phyloP scores from a whole-genome alignment of 768 basidiomycete genomes.

The Boletus reticulatus region DNA sequence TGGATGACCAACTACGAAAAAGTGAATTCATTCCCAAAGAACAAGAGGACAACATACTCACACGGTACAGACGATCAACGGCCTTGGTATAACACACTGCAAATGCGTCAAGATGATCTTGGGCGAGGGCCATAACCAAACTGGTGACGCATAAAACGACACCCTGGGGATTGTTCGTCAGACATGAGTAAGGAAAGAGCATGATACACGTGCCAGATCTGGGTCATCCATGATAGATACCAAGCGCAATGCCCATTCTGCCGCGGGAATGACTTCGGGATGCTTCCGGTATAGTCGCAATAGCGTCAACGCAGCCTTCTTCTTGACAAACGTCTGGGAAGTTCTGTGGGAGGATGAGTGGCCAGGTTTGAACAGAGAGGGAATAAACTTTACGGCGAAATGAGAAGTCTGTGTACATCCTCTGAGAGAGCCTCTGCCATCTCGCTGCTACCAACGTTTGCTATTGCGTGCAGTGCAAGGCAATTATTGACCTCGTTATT shows the following conservation, averaged over 20 bases:
- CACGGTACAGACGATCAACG: conserved; percentile 83
- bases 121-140: conserved; percentile 90
- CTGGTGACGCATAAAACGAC: conserved; percentile 94
- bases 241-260: conserved; percentile 94
- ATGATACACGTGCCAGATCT: conserved; percentile 61
- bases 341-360: conserved; percentile 52
- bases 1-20: conserved; percentile 77
- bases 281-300: conserved; percentile 94
- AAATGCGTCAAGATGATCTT: conserved; percentile 89
- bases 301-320: conserved; percentile 95
- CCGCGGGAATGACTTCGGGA: conserved; percentile 88
- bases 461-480: conserved; percentile 95
- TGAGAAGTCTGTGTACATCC: conserved; percentile 91
- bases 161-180: conserved; percentile 50
- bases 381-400: conserved; percentile 72
- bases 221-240: conserved; percentile 94
- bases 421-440: conserved; percentile 96
- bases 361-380: conserved; percentile 6
- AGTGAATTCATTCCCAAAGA: conserved; percentile 5
- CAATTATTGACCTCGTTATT: conserved; percentile 96
- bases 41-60: conserved; percentile 32
- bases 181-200: not conserved
- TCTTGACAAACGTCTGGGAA: conserved; percentile 93
- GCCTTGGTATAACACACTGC: conserved; percentile 94
- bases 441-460: conserved; percentile 95